These are phyloP conservation scores for Dendrobium chrysotoxum DNA, from an alignment of 106 monocot genomes.

Conservation along the genomic window DNA sequence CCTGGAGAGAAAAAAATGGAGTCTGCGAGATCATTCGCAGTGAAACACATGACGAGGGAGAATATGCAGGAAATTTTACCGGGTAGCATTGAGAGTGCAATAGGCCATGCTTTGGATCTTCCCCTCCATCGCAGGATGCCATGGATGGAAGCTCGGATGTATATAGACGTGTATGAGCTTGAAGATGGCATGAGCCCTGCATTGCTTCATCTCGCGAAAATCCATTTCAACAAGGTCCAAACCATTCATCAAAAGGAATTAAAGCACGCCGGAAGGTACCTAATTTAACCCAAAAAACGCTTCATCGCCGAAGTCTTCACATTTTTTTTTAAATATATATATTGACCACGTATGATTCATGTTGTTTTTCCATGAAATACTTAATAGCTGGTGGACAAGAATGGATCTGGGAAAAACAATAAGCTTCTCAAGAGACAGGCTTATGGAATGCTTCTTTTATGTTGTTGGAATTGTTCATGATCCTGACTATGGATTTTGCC, in stretches of 20 bases:
- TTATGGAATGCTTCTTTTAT: slow-evolving; percentile 31
- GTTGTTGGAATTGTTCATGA: slow-evolving; percentile 16
- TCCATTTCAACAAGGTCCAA: slow-evolving; percentile 1
- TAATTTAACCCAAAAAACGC: neutral
- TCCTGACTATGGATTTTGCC: slow-evolving; percentile 17
- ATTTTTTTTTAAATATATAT: too few relatives aligned
- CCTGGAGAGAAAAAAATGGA: neutral
- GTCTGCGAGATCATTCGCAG: neutral
- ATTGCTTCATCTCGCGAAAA: slow-evolving; percentile 2
- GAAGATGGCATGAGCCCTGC: neutral
- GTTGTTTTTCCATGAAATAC: neutral
- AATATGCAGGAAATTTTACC: neutral
- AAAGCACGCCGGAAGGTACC: neutral
- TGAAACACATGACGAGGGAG: neutral
- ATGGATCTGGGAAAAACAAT: slow-evolving; percentile 21
- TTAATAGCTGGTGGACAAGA: slow-evolving; percentile 30
- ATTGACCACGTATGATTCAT: neutral
- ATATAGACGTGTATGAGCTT: neutral
- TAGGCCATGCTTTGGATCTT: neutral
- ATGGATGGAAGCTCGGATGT: neutral
- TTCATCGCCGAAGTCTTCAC: too few relatives aligned
- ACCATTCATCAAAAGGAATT: neutral
- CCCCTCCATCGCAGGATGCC: slow-evolving; percentile 2
- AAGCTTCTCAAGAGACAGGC: slow-evolving; percentile 39
- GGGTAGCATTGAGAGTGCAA: neutral